phyloP scores from a whole-genome alignment of 2,329 filamentous ascomycete species.

The Cladophialophora yegresii region DNA sequence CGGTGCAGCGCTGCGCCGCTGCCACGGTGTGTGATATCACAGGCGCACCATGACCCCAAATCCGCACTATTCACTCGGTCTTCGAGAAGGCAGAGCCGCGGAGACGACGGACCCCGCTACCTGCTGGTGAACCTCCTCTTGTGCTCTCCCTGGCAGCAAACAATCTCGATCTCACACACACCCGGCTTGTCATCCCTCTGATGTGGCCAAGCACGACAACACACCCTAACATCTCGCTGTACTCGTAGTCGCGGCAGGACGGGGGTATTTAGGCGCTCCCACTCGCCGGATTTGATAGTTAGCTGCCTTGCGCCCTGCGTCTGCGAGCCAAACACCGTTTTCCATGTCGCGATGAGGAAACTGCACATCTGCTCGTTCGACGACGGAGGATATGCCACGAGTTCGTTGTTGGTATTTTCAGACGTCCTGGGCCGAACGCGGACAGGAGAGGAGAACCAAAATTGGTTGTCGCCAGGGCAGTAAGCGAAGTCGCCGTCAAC shows the following conservation, averaged over 20 bases:
- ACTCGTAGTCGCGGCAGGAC: not conserved
- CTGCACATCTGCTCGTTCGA: slow-evolving; percentile 15
- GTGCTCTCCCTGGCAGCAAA: slow-evolving; percentile 27
- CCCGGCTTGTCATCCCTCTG: slow-evolving; percentile 28
- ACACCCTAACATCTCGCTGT: slow-evolving; percentile 20
- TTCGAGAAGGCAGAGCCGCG: not conserved
- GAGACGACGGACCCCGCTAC: not conserved
- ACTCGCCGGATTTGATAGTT: slow-evolving; percentile 34
- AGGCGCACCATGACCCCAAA: not conserved
- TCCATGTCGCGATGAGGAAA: slow-evolving; percentile 25
- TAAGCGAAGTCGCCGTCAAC: not conserved
- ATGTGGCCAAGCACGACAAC: slow-evolving; percentile 23
- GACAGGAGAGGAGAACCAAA: not conserved
- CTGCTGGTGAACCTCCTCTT: slow-evolving; percentile 16
- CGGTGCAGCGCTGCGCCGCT: too few relatives aligned
- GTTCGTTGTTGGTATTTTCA: not conserved
- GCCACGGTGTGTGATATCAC: not conserved
- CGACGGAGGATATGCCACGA: slow-evolving; percentile 16
- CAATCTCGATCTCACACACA: slow-evolving; percentile 19
- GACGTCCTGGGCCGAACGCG: not conserved
- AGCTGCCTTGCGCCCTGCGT: slow-evolving; percentile 22
- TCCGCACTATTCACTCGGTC: not conserved
- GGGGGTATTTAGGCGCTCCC: slow-evolving; percentile 22
- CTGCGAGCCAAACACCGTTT: slow-evolving; percentile 24
- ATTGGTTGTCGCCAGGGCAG: slow-evolving; percentile 16